Evolutionary conservation across 106 monocot species (phyloP).

Genomic region (Vanilla planifolia): DNA sequence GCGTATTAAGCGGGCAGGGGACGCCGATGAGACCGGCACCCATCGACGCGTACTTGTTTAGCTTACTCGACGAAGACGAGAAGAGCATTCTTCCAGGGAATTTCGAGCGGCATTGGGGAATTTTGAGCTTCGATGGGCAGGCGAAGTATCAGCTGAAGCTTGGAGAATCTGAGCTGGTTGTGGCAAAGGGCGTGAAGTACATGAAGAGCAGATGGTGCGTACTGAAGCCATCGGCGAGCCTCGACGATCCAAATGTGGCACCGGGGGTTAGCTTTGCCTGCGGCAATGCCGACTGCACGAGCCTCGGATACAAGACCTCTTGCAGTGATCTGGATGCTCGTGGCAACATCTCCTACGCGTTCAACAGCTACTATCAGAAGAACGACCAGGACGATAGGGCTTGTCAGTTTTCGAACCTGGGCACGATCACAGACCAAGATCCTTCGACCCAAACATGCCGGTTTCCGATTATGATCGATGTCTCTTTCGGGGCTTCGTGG

Average conservation of each 20-base stretch:
- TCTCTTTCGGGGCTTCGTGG: constrained; percentile 11
- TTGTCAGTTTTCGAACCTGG: constrained; percentile 50
- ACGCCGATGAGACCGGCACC: constrained; percentile 72
- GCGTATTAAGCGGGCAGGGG: constrained; percentile 40
- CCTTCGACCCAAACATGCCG: constrained; percentile 55
- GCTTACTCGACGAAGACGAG: constrained; percentile 77
- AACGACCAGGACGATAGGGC: constrained; percentile 77
- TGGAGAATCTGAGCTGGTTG: constrained; percentile 28
- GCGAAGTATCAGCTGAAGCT: constrained; percentile 62
- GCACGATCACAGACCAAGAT: constrained; percentile 43
- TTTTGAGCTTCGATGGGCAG: constrained; percentile 58
- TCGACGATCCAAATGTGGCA: constrained; percentile 40
- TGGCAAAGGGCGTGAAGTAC: constrained; percentile 49
- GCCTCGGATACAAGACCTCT: constrained; percentile 71
- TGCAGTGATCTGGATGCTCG: constrained; percentile 53
- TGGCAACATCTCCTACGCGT: constrained; percentile 84
- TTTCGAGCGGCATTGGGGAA: constrained; percentile 89
- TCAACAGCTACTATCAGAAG: constrained; percentile 88
- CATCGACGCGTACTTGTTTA: constrained; percentile 69
- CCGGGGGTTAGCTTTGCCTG: constrained; percentile 72
- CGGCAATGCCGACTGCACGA: constrained; percentile 67
- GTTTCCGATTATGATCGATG: constrained; percentile 64
- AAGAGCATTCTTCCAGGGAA: constrained; percentile 87
- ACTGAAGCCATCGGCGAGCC: constrained; percentile 47
- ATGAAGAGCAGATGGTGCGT: constrained; percentile 69